These are phyloP conservation scores for Cicer yamashitae DNA, from an alignment of 306 rosid genomes.

Conservation along the genomic window DNA sequence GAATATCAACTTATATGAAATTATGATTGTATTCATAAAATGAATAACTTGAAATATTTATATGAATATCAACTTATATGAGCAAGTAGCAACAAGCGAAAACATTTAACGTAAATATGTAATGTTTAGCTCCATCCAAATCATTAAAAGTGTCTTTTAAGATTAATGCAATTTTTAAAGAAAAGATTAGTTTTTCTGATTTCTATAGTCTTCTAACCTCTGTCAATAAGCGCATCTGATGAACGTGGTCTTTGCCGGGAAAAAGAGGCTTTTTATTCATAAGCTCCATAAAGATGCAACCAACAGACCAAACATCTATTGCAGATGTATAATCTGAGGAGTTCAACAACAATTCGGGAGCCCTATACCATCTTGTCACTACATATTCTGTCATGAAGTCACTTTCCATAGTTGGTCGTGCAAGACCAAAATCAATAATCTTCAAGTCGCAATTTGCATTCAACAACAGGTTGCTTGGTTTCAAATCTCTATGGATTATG, in stretches of 20 bases:
- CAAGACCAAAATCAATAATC: conserved; percentile 96
- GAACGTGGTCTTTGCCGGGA: conserved; percentile 91
- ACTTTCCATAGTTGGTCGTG: conserved; percentile 80
- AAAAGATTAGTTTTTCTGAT: neutral
- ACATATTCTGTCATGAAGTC: conserved; percentile 96
- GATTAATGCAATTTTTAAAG: neutral
- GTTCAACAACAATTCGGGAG: conserved; percentile 92
- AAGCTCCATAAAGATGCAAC: conserved; percentile 96
- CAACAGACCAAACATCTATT: conserved; percentile 96
- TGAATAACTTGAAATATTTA: conserved; percentile 23
- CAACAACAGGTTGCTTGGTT: conserved; percentile 88
- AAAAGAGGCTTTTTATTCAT: conserved; percentile 92
- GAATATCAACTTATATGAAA: conserved; percentile 29
- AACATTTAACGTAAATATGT: neutral
- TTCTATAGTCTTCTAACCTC: conserved; percentile 60
- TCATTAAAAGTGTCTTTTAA: neutral
- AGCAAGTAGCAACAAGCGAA: neutral
- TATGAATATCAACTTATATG: conserved; percentile 29
- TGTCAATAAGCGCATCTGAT: conserved; percentile 94
- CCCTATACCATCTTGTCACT: conserved; percentile 98
- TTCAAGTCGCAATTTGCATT: conserved; percentile 94
- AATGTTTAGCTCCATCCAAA: neutral
- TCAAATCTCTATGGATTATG: conserved; percentile 90
- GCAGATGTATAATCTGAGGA: conserved; percentile 96
- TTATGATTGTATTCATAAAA: conserved; percentile 3